A percentile compares a stretch with the other conserved stretches of the same genome.
Evolutionary conservation across 1,284 basidiomycete species (phyloP).

Genomic region (Peniophora sp.): DNA sequence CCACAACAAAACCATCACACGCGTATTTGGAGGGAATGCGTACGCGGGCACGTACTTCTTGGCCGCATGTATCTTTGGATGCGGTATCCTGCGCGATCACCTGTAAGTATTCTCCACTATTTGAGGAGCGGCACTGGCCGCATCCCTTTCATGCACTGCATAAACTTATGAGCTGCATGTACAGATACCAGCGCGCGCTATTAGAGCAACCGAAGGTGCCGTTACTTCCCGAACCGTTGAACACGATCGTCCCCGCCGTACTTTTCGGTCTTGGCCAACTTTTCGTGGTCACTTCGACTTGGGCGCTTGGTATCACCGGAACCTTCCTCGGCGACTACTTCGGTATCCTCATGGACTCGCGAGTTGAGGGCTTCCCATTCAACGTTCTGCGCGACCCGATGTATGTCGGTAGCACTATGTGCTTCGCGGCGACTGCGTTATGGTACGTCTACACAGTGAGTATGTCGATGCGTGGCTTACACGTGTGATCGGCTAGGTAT

Average conservation of each 20-base stretch:
- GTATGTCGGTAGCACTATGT: conserved; percentile 91
- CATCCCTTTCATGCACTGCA: neutral
- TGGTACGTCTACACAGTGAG: conserved; percentile 62
- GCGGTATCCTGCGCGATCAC: conserved; percentile 80
- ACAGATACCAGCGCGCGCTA: conserved; percentile 68
- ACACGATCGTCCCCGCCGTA: conserved; percentile 52
- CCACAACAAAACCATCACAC: conserved; percentile 80
- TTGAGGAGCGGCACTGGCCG: neutral
- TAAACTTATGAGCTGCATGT: neutral
- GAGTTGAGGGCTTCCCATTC: conserved; percentile 89
- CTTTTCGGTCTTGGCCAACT: conserved; percentile 72
- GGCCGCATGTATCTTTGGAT: conserved; percentile 82
- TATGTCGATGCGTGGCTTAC: too few relatives aligned
- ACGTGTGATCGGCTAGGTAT: conserved; percentile 41
- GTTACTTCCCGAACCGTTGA: conserved; percentile 50
- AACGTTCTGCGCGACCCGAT: conserved; percentile 91
- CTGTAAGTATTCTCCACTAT: conserved; percentile 53
- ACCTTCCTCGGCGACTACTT: conserved; percentile 98
- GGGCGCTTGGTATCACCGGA: conserved; percentile 87
- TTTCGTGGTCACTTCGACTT: conserved; percentile 86
- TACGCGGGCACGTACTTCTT: conserved; percentile 85
- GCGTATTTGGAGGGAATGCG: conserved; percentile 67
- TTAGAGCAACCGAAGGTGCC: conserved; percentile 59
- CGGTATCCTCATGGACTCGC: conserved; percentile 93
- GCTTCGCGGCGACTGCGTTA: conserved; percentile 76